Percentiles rank a stretch among this genome's conserved stretches.
These are phyloP conservation scores for Ophiostoma quercus DNA, from an alignment of 2,329 filamentous ascomycete species.

Conservation along the genomic window DNA sequence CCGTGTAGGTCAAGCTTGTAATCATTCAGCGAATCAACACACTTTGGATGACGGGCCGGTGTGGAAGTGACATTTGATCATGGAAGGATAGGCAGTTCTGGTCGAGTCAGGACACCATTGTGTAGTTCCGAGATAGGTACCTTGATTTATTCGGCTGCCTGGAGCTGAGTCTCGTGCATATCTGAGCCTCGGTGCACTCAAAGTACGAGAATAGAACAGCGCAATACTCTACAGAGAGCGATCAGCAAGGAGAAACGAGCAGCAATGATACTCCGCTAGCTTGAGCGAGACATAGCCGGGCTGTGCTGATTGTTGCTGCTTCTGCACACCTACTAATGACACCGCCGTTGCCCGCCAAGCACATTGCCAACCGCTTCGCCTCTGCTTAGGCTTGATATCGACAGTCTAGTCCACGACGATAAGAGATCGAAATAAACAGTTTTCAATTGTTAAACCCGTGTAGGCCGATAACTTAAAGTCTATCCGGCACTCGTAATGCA, in stretches of 20 bases:
- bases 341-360: not conserved
- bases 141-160: constrained; percentile 12
- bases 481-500: not conserved
- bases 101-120: too few relatives aligned
- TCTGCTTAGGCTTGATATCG: not conserved
- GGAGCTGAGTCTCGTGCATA: not conserved
- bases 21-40: not conserved
- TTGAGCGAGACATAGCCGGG: not conserved
- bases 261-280: not conserved
- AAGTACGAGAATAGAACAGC: not conserved
- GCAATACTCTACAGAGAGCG: not conserved
- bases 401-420: not conserved
- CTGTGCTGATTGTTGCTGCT: not conserved
- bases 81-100: not conserved
- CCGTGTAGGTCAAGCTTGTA: not conserved
- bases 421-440: not conserved
- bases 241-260: not conserved
- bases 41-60: not conserved
- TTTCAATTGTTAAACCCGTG: not conserved
- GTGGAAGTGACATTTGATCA: not conserved
- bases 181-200: not conserved
- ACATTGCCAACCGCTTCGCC: not conserved
- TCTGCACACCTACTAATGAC: not conserved
- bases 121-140: not conserved
- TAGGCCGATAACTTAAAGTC: not conserved